Percentiles rank a stretch among this genome's conserved stretches.
Evolutionary conservation across 148 eudicot species (phyloP).

Genomic region (Arctostaphylos glauca): DNA sequence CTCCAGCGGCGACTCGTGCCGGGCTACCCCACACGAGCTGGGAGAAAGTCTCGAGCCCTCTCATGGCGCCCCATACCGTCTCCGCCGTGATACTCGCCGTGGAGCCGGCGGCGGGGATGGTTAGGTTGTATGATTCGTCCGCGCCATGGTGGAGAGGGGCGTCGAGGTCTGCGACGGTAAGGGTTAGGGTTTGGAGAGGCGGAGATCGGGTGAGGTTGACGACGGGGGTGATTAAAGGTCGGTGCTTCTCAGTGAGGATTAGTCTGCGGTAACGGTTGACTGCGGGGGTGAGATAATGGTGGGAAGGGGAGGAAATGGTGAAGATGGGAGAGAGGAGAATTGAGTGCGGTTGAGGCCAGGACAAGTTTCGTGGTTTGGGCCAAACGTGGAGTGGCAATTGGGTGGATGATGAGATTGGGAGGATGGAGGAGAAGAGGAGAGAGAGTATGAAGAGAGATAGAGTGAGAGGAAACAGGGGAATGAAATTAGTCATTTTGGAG

Average conservation of each 20-base stretch:
- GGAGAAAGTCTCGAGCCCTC: constrained; percentile 72
- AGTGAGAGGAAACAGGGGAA: background rate
- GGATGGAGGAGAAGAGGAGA: background rate
- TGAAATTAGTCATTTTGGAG: too few species aligned
- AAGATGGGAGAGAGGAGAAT: constrained; percentile 48
- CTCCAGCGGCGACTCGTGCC: constrained; percentile 37
- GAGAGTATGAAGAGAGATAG: constrained; percentile 11
- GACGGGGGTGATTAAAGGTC: constrained; percentile 30
- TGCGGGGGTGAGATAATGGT: constrained; percentile 56
- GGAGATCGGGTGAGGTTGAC: constrained; percentile 19
- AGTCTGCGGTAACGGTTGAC: constrained; percentile 43
- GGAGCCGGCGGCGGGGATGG: constrained; percentile 32
- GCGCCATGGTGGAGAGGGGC: constrained; percentile 53
- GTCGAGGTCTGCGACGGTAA: constrained; percentile 36
- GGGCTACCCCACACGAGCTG: constrained; percentile 46
- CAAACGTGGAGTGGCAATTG: constrained; percentile 52
- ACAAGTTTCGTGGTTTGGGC: constrained; percentile 59
- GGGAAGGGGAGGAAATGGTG: constrained; percentile 37
- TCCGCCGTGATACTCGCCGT: constrained; percentile 44
- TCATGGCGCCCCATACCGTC: constrained; percentile 92
- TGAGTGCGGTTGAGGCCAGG: constrained; percentile 51
- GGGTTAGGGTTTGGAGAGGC: constrained; percentile 30
- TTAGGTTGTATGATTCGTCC: constrained; percentile 73
- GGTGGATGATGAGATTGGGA: constrained; percentile 21
- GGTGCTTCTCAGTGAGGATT: constrained; percentile 32